Evolutionary conservation across 768 basidiomycete genomes (phyloP), one percentile per base, ranked within the genome.

Genomic region (Suillus americanus): DNA sequence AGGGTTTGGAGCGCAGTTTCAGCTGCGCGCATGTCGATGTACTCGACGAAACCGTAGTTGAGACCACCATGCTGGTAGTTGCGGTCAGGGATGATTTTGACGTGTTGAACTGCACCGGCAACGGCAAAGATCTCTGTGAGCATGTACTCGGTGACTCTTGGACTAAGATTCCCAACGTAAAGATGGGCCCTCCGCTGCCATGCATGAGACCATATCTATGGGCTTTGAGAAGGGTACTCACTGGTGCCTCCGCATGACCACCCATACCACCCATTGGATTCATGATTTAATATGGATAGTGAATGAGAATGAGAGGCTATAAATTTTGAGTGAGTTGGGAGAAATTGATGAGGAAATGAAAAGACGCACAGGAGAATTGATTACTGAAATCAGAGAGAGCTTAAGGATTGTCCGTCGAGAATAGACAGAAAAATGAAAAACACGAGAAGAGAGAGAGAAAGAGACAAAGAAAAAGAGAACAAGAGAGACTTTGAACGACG

Each of bases 1-100:
- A 99, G 87, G 51, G 97, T 98, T 79, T 95, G 92, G 41, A 99
- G 84, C n/a, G 97, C 97, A 59, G 97, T 98, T 80, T 99, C 97
- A 43, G 97, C 97, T 43, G 95, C 94, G 68, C 94, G 91, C 93
- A 99, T 96, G 77, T 98, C 95, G 78, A 94, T 90, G 81, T 98
- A 99, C 80, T 99, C 97, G 78, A 99, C 96, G 80, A 96, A 99
- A 71, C 97, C 97, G 74, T 99, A 99, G 83, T 99, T 99, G 79
- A 97, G 90, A 66, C 97, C 97, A 63, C 96, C 97, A 75, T 99
- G 97, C 79, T 98, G 96, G 77, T 96, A 98, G 83, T 97, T 98
- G 72, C 96, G 89, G 82, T 99, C 97, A 37, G 97, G 97, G 78
- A 99, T 99, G 78, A 99, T 99, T 88, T 99, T 99, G 78, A 98